Evolutionary conservation across 208 protist species (phyloP), one percentile per base, ranked within the genome.

Genomic region (Trypanosoma cruzi): DNA sequence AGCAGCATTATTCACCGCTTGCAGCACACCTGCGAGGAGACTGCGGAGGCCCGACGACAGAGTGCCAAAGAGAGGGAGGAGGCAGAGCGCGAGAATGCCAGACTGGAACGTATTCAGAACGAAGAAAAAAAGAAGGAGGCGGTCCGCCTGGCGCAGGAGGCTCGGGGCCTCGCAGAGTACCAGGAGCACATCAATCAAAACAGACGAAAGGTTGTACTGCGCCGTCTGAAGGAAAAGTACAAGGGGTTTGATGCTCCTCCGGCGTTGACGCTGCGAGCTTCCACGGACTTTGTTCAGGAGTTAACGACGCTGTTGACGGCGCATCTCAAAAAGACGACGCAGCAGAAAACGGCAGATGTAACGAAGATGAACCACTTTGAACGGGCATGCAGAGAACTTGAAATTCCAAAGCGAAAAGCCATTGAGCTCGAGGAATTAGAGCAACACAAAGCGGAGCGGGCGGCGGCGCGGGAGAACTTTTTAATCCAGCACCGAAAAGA

Each of bases 401-500:
- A 96, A 64, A 85, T 93, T 58, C 90, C 90, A 0, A 84, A 82
- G 54, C 83, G 85, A 59, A 83, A 81, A 57, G 79, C 69, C 48
- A 54, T 82, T 61, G 79, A 92, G 46, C 70, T 62, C 14, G 64
- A 54, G 32, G 82, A 92, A 55, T 79, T 74, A 7, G 86, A 89
- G 61, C 56, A 74, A 58, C 76, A 80, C 71, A 75, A 77, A 5
- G 86, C 77, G 4, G 84, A 93, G 68, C 71, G 81, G 26, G 77
- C 73, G 4, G 80, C 75, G 20, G 82, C 80, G 8, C 80, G 83
- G 4, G 80, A 80, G 29, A 94, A 94, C 50, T 88, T 81, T 62
- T 80, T 94, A 14, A 75, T 72, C 8, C 80, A 94, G 75, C 90
- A 96, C 72, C 83, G 85, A 46, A 77, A 82, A 52, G 86, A 96